These are phyloP conservation scores for Mallotus nudiflorus DNA, from an alignment of 345 rosid species.

Conservation along the genomic window DNA sequence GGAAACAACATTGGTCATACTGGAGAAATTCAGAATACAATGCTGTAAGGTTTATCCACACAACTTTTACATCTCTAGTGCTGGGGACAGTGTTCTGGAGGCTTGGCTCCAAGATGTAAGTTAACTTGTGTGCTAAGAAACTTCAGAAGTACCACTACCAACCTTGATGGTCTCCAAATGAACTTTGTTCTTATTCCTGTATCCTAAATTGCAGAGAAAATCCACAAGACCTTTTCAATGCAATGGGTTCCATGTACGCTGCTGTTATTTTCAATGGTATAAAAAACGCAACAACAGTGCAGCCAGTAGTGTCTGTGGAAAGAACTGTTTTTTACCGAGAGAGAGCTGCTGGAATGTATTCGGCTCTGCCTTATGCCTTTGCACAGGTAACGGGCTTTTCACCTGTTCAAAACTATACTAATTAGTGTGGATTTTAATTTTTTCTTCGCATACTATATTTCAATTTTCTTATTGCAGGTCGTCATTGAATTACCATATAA, in stretches of 20 bases:
- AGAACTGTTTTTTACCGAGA: constrained; percentile 77
- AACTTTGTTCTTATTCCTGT: neutral
- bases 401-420: no score
- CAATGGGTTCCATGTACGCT: constrained; percentile 75
- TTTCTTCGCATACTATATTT: neutral
- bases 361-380: constrained; percentile 53
- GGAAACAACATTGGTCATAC: constrained; percentile 11
- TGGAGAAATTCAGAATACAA: constrained; percentile 13
- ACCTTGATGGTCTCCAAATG: neutral
- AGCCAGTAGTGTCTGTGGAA: constrained; percentile 67
- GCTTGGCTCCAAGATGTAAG: constrained; percentile 3
- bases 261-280: constrained; percentile 76
- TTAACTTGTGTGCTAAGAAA: neutral
- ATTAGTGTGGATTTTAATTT: no score
- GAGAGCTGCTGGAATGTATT: constrained; percentile 83
- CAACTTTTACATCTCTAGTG: constrained; percentile 1
- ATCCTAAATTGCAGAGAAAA: constrained; percentile 31
- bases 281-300: constrained; percentile 55
- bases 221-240: constrained; percentile 55
- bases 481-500: neutral
- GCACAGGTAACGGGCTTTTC: no score
- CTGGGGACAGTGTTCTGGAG: constrained; percentile 19
- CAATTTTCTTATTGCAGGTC: neutral
- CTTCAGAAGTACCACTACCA: neutral
- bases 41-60: constrained; percentile 15